phyloP scores from a whole-genome alignment of 148 eudicot species.

The Arbutus unedo region DNA sequence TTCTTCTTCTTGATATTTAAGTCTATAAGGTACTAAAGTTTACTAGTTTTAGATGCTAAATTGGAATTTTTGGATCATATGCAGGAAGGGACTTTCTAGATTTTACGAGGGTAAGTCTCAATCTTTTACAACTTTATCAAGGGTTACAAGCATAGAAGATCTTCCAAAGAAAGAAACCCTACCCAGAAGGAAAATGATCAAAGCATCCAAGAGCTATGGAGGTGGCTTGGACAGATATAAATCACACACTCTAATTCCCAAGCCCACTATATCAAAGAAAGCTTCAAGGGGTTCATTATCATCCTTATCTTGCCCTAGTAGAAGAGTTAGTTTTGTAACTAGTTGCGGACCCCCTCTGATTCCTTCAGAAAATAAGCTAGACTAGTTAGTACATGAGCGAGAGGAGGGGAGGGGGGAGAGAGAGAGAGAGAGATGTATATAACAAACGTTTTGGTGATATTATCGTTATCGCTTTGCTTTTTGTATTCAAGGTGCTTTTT shows the following conservation, averaged over 20 bases:
- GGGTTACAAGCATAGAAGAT: slow-evolving; percentile 73
- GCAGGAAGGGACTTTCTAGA: slow-evolving; percentile 81
- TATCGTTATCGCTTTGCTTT: background rate
- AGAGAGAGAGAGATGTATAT: background rate
- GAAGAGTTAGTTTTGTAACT: slow-evolving; percentile 38
- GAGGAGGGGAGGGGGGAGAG: background rate
- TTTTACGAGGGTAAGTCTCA: slow-evolving; percentile 81
- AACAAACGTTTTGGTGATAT: background rate
- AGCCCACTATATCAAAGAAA: slow-evolving; percentile 59
- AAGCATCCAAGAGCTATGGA: slow-evolving; percentile 58
- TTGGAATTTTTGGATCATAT: background rate
- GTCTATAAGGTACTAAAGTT: background rate
- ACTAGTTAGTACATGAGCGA: background rate
- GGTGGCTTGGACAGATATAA: slow-evolving; percentile 50
- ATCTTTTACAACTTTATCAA: slow-evolving; percentile 71
- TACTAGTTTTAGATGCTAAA: background rate
- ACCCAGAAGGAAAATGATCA: slow-evolving; percentile 47
- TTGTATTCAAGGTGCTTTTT: background rate
- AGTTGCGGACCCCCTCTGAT: slow-evolving; percentile 37
- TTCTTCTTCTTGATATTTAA: too few species aligned
- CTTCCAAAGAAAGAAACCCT: slow-evolving; percentile 56
- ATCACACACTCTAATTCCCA: slow-evolving; percentile 47
- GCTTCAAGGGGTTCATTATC: slow-evolving; percentile 32
- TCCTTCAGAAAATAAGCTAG: slow-evolving; percentile 21
- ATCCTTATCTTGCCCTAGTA: slow-evolving; percentile 35